phyloP scores from a whole-genome alignment of 768 basidiomycete genomes.

The Serendipita sp. region DNA sequence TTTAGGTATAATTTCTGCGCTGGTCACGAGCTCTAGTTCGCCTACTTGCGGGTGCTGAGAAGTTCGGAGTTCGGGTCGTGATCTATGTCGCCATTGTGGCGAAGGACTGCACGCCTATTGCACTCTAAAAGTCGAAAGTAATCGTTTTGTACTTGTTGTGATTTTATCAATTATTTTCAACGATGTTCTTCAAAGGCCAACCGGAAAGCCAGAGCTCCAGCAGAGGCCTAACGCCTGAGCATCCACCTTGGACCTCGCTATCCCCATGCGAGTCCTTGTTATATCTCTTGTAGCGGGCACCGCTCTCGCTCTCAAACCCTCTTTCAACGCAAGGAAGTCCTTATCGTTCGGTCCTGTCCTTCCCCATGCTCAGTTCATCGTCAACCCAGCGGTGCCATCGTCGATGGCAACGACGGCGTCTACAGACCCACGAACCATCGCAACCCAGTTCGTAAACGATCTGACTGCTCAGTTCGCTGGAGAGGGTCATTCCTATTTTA shows the following conservation, averaged over 20 bases:
- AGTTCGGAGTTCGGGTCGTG: too few relatives aligned
- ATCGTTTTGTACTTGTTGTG: too few relatives aligned
- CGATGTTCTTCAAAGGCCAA: too few relatives aligned
- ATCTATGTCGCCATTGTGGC: too few relatives aligned
- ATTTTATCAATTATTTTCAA: too few relatives aligned
- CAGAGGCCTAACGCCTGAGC: background rate
- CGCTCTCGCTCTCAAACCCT: background rate
- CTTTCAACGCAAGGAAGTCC: slow-evolving; percentile 38
- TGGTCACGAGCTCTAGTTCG: too few relatives aligned
- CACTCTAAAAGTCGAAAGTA: too few relatives aligned
- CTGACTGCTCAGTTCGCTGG: slow-evolving; percentile 27
- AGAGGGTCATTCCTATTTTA: slow-evolving; percentile 28
- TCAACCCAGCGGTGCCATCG: slow-evolving; percentile 22
- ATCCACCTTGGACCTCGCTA: background rate
- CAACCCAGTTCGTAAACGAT: slow-evolving; percentile 41
- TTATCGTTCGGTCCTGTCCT: slow-evolving; percentile 76
- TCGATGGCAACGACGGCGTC: slow-evolving; percentile 15
- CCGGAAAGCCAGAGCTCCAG: background rate
- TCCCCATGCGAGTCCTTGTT: background rate
- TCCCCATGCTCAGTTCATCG: slow-evolving; percentile 38
- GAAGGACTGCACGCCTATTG: too few relatives aligned
- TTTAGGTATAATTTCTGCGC: too few relatives aligned
- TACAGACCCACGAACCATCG: slow-evolving; percentile 42
- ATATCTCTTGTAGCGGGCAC: background rate
- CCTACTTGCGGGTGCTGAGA: too few relatives aligned